Evolutionary conservation across 1,139 yeast species (phyloP), one percentile per base, ranked within the genome.

Genomic region (Blastobotrys capitulatus): DNA sequence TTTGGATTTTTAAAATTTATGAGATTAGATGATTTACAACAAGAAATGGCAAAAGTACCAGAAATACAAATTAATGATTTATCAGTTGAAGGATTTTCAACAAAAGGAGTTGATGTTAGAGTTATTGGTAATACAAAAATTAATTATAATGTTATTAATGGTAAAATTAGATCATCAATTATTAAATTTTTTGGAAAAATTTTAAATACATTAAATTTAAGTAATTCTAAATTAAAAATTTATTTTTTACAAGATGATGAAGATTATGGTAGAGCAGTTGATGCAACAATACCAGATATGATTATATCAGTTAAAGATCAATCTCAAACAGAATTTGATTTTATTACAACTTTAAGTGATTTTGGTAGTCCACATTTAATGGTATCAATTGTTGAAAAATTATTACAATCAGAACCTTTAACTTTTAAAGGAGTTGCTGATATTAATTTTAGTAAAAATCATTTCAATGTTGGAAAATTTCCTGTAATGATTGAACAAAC

Each of bases 341-440:
- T 57, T 44, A 50, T 58, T 22, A 54, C 57, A n/a, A 52, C 51
- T 19, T 44, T 61, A 39, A 56, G 54, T 19, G 60, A 58, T 19
- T 60, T 61, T 51, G 65, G 62, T 8, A 53, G 54, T 41, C 52
- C 61, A 2, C 42, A 50, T 18, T 46, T 59, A 26, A 52, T 61
- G 38, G 57, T 55, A 8, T 36, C 56, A 6, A 54, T 61, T 9
- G 58, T 57, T 2, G 44, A 56, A 22, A 50, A 52, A 22, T 44
- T 61, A 20, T 42, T 61, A 26, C 35, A 52, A n/a, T 49, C 57
- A 9, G 57, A 53, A 27, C 53, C 50, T 27, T 48, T 61, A 20
- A 52, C 49, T 10, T 60, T 60, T 43, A 38, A 48, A 18, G 57
- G 54, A 12, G 37, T 42, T 9, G 51, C 62, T 4, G 41, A 46